These are phyloP conservation scores for Talaromyces albobiverticillius DNA, from an alignment of 2,329 filamentous ascomycete species.

Conservation along the genomic window DNA sequence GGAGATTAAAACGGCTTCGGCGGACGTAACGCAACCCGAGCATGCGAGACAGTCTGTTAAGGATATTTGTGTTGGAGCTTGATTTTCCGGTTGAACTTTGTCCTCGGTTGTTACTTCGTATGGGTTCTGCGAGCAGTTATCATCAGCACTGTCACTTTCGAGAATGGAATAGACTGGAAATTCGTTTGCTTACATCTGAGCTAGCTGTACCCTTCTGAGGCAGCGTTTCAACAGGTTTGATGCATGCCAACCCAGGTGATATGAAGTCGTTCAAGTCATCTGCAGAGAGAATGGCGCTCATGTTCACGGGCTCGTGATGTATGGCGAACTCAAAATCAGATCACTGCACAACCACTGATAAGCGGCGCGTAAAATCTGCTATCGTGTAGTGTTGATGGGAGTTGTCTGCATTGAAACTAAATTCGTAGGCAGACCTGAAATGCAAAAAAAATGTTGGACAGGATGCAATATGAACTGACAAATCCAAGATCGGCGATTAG, in stretches of 20 bases:
- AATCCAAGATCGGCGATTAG: neutral
- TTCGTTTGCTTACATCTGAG: slow-evolving; percentile 37
- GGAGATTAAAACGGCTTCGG: slow-evolving; percentile 93
- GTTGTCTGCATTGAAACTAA: slow-evolving; percentile 3
- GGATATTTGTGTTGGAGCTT: slow-evolving; percentile 82
- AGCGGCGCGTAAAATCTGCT: neutral
- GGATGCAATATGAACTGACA: neutral
- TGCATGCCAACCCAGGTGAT: slow-evolving; percentile 93
- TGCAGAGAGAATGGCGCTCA: slow-evolving; percentile 96
- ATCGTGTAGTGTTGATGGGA: neutral
- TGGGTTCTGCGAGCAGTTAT: slow-evolving; percentile 43
- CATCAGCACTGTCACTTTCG: neutral
- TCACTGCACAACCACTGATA: neutral
- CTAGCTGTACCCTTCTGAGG: slow-evolving; percentile 59
- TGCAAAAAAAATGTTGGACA: neutral
- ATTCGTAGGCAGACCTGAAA: neutral
- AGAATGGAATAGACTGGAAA: neutral
- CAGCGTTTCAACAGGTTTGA: slow-evolving; percentile 93
- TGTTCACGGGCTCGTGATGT: slow-evolving; percentile 42
- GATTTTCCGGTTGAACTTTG: slow-evolving; percentile 57
- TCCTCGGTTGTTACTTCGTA: slow-evolving; percentile 96
- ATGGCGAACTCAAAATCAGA: neutral
- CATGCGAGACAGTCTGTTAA: slow-evolving; percentile 96
- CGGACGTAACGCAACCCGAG: slow-evolving; percentile 95
- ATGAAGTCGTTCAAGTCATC: slow-evolving; percentile 99